These are phyloP conservation scores for Thyridium curvatum DNA, from an alignment of 2,329 filamentous ascomycete species.

Conservation along the genomic window DNA sequence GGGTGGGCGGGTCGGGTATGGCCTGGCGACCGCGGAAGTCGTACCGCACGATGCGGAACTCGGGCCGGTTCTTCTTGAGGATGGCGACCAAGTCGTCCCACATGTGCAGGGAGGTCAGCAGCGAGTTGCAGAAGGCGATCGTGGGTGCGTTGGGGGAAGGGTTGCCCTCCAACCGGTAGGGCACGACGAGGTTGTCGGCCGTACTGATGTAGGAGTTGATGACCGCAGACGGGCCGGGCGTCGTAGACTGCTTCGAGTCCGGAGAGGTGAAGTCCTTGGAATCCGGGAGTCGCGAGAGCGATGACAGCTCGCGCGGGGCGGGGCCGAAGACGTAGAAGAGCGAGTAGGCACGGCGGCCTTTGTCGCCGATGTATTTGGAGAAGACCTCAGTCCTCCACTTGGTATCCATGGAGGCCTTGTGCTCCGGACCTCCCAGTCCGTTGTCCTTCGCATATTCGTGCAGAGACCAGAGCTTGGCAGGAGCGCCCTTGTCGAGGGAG, in stretches of 20 bases:
- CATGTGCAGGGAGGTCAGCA: constrained; percentile 72
- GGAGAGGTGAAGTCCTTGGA: constrained; percentile 43
- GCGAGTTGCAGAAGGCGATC: constrained; percentile 72
- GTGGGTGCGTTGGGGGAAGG: constrained; percentile 60
- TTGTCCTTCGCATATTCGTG: constrained; percentile 68
- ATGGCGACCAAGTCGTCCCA: constrained; percentile 68
- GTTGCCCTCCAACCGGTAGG: constrained; percentile 72
- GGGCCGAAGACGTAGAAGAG: constrained; percentile 78
- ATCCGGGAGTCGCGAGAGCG: constrained; percentile 43
- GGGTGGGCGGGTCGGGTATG: constrained; percentile 37
- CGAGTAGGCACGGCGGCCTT: constrained; percentile 55
- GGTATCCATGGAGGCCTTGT: constrained; percentile 57
- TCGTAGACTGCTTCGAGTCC: constrained; percentile 50
- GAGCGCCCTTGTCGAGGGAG: constrained; percentile 47
- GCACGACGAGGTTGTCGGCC: constrained; percentile 60
- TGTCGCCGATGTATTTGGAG: constrained; percentile 49
- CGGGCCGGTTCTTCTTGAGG: constrained; percentile 53
- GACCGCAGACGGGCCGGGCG: constrained; percentile 41
- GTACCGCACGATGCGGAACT: constrained; percentile 71
- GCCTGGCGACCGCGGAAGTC: constrained; percentile 63
- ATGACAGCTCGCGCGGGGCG: constrained; percentile 60
- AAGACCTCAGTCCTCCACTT: constrained; percentile 55
- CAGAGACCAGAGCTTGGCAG: constrained; percentile 56
- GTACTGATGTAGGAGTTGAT: constrained; percentile 63
- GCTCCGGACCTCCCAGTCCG: constrained; percentile 58